A percentile compares a stretch with the other conserved stretches of the same genome.
Evolutionary conservation across 129 eudicot genomes (phyloP).

Genomic region (Gnaphalium uliginosum): DNA sequence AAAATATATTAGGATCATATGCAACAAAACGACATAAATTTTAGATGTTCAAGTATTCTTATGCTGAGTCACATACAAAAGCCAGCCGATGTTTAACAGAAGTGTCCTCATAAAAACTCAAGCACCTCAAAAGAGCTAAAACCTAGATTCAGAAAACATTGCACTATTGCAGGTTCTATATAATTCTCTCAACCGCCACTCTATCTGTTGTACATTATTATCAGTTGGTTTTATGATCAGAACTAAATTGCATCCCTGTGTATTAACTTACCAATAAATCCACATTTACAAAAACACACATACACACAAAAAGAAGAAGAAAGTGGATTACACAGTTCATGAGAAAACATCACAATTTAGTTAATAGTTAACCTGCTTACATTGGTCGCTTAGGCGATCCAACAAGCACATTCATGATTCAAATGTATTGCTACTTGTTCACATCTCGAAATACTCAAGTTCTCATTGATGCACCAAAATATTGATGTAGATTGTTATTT

Average conservation of each 20-base stretch:
- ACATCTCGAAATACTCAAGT: too few species aligned
- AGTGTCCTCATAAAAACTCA: not conserved
- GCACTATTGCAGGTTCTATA: not conserved
- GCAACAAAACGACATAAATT: not conserved
- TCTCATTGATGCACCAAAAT: not conserved
- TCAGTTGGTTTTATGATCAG: not conserved
- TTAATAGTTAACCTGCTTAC: not conserved
- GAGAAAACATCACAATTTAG: too few species aligned
- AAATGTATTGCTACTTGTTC: not conserved
- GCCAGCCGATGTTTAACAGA: not conserved
- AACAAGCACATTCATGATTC: not conserved
- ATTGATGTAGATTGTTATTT: not conserved
- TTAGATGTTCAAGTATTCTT: not conserved
- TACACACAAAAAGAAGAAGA: not conserved
- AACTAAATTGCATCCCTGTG: not conserved
- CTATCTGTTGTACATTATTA: not conserved
- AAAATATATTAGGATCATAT: not conserved
- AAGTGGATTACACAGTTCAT: not conserved
- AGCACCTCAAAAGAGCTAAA: not conserved
- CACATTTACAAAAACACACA: not conserved
- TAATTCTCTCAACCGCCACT: not conserved
- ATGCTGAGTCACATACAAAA: not conserved
- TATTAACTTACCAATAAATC: not conserved
- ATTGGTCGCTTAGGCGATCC: not conserved
- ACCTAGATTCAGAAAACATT: slow-evolving; percentile 7